Evolutionary conservation across 805 yeast genomes (phyloP).

Genomic region (Ogataea chonburiensis): DNA sequence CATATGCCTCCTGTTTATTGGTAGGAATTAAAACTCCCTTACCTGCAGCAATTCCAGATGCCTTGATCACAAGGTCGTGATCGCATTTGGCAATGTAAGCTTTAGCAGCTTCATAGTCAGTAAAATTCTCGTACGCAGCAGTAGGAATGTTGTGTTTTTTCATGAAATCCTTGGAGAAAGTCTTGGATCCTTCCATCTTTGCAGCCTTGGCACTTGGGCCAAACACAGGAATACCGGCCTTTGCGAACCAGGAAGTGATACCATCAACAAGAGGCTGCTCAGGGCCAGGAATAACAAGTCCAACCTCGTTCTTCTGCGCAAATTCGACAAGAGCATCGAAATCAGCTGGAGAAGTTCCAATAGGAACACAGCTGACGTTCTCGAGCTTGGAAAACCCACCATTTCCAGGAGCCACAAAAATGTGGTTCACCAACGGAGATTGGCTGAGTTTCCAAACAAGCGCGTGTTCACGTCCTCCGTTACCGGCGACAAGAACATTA

Average conservation of each 20-base stretch:
- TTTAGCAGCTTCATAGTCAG: conserved; percentile 71
- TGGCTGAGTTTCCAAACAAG: conserved; percentile 87
- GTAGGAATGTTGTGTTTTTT: conserved; percentile 90
- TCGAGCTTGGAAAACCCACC: conserved; percentile 74
- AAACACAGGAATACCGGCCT: conserved; percentile 90
- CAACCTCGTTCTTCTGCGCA: conserved; percentile 64
- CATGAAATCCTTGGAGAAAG: conserved; percentile 93
- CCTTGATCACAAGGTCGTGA: conserved; percentile 87
- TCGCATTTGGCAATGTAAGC: conserved; percentile 61
- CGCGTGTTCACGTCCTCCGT: conserved; percentile 99
- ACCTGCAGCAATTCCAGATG: conserved; percentile 98
- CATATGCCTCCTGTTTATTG: conserved; percentile 77
- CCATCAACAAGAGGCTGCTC: conserved; percentile 98
- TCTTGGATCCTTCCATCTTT: conserved; percentile 93
- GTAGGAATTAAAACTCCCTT: conserved; percentile 96
- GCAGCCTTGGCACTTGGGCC: conserved; percentile 96
- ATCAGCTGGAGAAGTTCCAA: conserved; percentile 63
- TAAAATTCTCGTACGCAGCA: conserved; percentile 84
- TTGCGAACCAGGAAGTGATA: conserved; percentile 64
- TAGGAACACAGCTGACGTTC: conserved; percentile 69
- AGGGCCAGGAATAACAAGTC: conserved; percentile 94
- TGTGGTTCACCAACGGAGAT: conserved; percentile 65
- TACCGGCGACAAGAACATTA: conserved; percentile 84
- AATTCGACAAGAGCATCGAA: conserved; percentile 70
- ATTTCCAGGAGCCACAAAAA: conserved; percentile 95